Base-by-base conservation (phyloP, 352 stramenopile genomes). In the Globisporangium iwayamae region DNA sequence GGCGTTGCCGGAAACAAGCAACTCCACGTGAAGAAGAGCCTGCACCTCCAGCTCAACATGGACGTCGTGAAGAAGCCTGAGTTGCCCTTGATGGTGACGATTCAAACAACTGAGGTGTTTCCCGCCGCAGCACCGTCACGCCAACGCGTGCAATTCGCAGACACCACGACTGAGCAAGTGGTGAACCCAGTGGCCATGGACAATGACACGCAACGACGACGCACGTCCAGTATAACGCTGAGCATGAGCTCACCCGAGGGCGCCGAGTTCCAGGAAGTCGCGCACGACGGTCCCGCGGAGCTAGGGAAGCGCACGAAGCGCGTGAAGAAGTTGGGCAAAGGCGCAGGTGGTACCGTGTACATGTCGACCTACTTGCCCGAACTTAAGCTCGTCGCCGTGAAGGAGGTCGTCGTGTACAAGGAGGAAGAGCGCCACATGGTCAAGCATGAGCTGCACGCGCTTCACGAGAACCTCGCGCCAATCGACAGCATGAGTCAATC, bases 321-420 rank as follows among this genome's bases (percentile, higher is more conserved):
- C 0, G 51, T 94, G 51, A 91, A 87, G 63, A 75, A 75, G 38
- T 71, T 96, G 2, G 87, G 85, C 25, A 89, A 88, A 76, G 91
- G 91, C 2, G 91, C 90, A n/a, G 83, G 84, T 10, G 91, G 90
- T 0, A 79, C 75, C 1, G 91, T 98, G 1, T 89, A 87, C 51
- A 69, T 96, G 43, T 81, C 83, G 1, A 64, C 97, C 11, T 96
- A 97, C 67, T 60, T 96, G 7, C 90, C 90, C 0, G 67, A 75
- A 4, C 67, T 97, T 0, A 93, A 91, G 56, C 66, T 97, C 3
- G 89, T 97, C 4, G 90, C 90, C 0, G 77, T 96, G 1, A 96
- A 97, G 71, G 85, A 91, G 54, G 83, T 97, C 6, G 67, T 90
- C 1, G 70, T 97, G 0, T 92, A 87, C 62, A 85, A 96, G 46